A percentile compares a stretch with the other conserved stretches of the same genome.
phyloP scores from a whole-genome alignment of 495 filamentous ascomycete species.

The Daldinia decipiens region DNA sequence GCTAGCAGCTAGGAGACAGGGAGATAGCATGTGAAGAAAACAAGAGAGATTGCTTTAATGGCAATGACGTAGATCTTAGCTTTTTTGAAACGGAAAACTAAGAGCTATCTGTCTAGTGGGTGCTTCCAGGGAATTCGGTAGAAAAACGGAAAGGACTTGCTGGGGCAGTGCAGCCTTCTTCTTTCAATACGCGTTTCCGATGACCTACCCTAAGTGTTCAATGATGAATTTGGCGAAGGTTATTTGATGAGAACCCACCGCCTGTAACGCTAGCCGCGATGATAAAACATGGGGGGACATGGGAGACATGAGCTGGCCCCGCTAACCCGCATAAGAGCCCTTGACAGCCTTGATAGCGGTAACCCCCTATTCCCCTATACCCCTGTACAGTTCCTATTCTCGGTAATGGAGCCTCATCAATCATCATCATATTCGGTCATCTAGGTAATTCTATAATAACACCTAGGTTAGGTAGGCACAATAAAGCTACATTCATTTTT shows the following conservation, averaged over 20 bases:
- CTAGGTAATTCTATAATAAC: conserved; percentile 2
- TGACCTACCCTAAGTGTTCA: conserved; percentile 22
- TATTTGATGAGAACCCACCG: conserved; percentile 39
- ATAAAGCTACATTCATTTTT: background rate
- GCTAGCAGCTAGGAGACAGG: background rate
- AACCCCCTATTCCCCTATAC: conserved; percentile 32
- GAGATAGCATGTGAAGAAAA: conserved; percentile 19
- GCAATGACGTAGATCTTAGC: conserved; percentile 36
- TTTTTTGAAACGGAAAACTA: conserved; percentile 27
- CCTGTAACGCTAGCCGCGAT: conserved; percentile 43
- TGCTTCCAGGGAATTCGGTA: conserved; percentile 3
- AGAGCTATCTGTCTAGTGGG: conserved; percentile 2
- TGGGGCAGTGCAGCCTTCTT: conserved; percentile 38
- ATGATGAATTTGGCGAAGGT: conserved; percentile 31
- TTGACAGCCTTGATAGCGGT: conserved; percentile 16
- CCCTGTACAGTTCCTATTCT: conserved; percentile 22
- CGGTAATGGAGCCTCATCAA: conserved; percentile 41
- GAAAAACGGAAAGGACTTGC: background rate
- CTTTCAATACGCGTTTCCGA: conserved; percentile 41
- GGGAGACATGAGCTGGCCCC: conserved; percentile 18
- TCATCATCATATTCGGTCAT: background rate
- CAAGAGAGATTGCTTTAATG: conserved; percentile 24
- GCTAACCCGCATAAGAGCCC: conserved; percentile 28
- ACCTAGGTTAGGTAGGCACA: conserved; percentile 1
- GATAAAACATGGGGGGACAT: conserved; percentile 42